Evolutionary conservation across 2,329 filamentous ascomycete species (phyloP), one percentile per base, ranked within the genome.

Genomic region (Epichloe elymi): DNA sequence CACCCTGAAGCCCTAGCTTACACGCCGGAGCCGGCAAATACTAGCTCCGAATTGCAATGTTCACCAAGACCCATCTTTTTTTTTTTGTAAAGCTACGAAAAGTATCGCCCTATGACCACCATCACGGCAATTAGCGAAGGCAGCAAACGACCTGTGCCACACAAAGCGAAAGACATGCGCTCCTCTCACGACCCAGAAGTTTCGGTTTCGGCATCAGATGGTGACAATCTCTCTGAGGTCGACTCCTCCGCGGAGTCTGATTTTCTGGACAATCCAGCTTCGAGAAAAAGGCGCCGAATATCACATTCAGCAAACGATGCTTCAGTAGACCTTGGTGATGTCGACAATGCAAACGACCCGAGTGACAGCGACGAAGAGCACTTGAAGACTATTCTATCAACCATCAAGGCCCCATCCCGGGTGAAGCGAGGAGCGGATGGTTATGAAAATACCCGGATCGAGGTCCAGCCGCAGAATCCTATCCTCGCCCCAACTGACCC

Each of bases 401-500:
- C 71, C 11, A 70, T 77, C 50, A 67, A 71, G 53, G 75, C 70
- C 4, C 76, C 77, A 3, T 80, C 78, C 4, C 71, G 78, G 52
- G 68, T 81, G 53, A 77, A 70, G 56, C 66, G 68, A 55, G 71
- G 66, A 38, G 54, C 51, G 12, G 57, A 58, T 37, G 50, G 51
- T 26, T 57, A 58, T 36, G 52, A 56, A 23, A 47, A 51, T 39
- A 51, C 54, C 36, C 53, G 55, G 51, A 50, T 58, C 39, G 52
- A 40, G 53, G 39, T 54, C 10, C 41, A 57, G n/a, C 50, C 61
- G 20, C 60, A 60, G 47, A 67, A 62, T 49, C 58, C 63, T 26
- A 70, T 76, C 51, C 66, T 72, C 46, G 78, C 76, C 3, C 75
- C 78, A 12, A 72, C 71, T 23, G 76, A 81, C 58, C 69, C 70